Evolutionary conservation across 208 protist genomes (phyloP).

Genomic region (Crithidia bombi): DNA sequence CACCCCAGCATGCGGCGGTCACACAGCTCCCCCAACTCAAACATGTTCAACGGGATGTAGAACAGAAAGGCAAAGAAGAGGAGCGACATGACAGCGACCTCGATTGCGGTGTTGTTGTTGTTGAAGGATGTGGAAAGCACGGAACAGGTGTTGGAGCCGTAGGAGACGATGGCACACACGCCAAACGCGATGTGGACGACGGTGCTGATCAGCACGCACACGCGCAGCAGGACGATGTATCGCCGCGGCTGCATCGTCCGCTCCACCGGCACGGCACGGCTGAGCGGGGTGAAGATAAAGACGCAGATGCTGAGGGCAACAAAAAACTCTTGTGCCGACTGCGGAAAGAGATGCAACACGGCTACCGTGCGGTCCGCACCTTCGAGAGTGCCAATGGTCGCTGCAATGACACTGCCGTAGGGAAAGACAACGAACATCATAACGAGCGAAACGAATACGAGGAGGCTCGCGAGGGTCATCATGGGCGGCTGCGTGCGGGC

Average conservation of each 20-base stretch:
- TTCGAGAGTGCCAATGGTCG: slow-evolving; percentile 6
- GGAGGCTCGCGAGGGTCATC: slow-evolving; percentile 33
- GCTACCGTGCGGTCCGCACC: background rate
- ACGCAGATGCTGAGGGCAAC: slow-evolving; percentile 41
- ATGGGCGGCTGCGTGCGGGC: slow-evolving; percentile 37
- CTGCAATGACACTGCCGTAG: slow-evolving; percentile 12
- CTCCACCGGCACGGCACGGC: slow-evolving; percentile 44
- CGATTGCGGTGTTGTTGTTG: slow-evolving; percentile 24
- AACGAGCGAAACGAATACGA: slow-evolving; percentile 39
- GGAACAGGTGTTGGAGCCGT: slow-evolving; percentile 42
- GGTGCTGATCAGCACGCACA: slow-evolving; percentile 22
- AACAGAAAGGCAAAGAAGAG: slow-evolving; percentile 56
- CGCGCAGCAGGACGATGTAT: slow-evolving; percentile 33
- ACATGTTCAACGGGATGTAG: slow-evolving; percentile 45
- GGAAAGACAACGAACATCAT: slow-evolving; percentile 41
- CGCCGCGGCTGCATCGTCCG: slow-evolving; percentile 41
- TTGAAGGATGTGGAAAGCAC: slow-evolving; percentile 43
- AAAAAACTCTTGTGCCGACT: slow-evolving; percentile 37
- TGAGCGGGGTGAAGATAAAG: slow-evolving; percentile 32
- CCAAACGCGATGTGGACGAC: slow-evolving; percentile 44
- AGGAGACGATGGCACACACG: slow-evolving; percentile 40
- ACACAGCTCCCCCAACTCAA: slow-evolving; percentile 41
- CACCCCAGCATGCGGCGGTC: slow-evolving; percentile 49
- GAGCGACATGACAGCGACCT: slow-evolving; percentile 39
- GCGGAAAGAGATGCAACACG: slow-evolving; percentile 28